These are phyloP conservation scores for Grosmannia huntii DNA, from an alignment of 2,329 filamentous ascomycete genomes.

Conservation along the genomic window DNA sequence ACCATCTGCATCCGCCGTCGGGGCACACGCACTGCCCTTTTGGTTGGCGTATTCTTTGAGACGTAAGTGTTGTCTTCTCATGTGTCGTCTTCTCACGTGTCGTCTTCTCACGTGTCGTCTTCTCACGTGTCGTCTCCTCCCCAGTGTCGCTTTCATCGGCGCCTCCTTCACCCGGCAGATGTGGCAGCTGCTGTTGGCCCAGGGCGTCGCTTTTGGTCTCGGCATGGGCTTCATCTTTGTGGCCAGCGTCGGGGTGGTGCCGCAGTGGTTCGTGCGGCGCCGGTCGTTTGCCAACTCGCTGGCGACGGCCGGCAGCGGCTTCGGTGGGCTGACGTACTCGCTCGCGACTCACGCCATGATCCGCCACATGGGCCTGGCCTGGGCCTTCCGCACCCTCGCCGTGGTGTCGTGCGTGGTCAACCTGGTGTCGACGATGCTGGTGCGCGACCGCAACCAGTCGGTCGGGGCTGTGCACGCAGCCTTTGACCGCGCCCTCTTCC, in stretches of 20 bases:
- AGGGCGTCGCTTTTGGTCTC: conserved; percentile 64
- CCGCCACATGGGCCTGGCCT: conserved; percentile 45
- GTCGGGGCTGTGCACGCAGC: conserved; percentile 54
- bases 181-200: conserved; percentile 65
- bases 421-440: conserved; percentile 44
- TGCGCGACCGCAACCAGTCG: conserved; percentile 59
- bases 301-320: conserved; percentile 54
- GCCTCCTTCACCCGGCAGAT: conserved; percentile 56
- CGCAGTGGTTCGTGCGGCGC: conserved; percentile 61
- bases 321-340: conserved; percentile 62
- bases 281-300: conserved; percentile 60
- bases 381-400: conserved; percentile 54
- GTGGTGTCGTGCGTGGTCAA: conserved; percentile 54
- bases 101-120: background rate
- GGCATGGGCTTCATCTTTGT: conserved; percentile 71
- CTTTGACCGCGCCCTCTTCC: conserved; percentile 53
- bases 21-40: conserved; percentile 51
- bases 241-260: conserved; percentile 50
- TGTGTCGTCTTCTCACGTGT: background rate
- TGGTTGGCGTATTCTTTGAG: conserved; percentile 52
- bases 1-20: conserved; percentile 46
- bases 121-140: background rate
- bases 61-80: conserved; percentile 31
- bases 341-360: conserved; percentile 59
- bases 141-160: conserved; percentile 45